Evolutionary conservation across 805 yeast genomes (phyloP).

Genomic region (Wickerhamiella azyma): DNA sequence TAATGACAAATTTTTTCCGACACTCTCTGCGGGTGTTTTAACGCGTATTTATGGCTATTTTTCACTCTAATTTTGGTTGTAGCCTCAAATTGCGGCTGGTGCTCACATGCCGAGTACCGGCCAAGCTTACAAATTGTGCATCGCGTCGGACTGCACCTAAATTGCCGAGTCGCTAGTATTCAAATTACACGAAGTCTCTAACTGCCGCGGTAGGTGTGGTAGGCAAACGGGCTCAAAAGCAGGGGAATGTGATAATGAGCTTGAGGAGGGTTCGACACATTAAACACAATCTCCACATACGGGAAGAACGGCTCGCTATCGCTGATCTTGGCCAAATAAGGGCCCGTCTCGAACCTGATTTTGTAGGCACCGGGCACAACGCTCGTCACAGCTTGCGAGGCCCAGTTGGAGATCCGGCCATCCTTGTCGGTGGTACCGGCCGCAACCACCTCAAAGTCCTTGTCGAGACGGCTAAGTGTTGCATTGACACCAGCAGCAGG

Average conservation of each 20-base stretch:
- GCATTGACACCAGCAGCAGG: constrained; percentile 75
- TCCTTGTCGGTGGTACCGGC: constrained; percentile 59
- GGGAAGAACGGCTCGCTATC: constrained; percentile 50
- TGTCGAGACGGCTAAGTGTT: constrained; percentile 26
- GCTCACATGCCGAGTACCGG: neutral
- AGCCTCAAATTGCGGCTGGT: neutral
- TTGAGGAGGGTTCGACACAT: constrained; percentile 51
- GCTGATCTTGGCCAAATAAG: constrained; percentile 35
- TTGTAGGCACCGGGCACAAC: constrained; percentile 55
- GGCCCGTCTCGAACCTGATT: constrained; percentile 62
- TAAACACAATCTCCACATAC: constrained; percentile 66
- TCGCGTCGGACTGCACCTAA: neutral
- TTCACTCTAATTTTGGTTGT: neutral
- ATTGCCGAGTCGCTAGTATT: neutral
- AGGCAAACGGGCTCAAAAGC: constrained; percentile 70
- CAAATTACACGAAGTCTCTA: constrained; percentile 17
- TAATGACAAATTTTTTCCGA: no score
- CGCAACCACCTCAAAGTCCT: constrained; percentile 37
- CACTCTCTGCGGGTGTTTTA: neutral
- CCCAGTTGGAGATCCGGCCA: constrained; percentile 70
- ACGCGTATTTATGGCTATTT: neutral
- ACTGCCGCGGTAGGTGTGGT: constrained; percentile 83
- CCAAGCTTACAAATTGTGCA: neutral
- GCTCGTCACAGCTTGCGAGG: constrained; percentile 14
- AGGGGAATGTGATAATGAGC: constrained; percentile 84